Evolutionary conservation across 2,329 filamentous ascomycete genomes (phyloP).

Genomic region (Boeremia exigua): DNA sequence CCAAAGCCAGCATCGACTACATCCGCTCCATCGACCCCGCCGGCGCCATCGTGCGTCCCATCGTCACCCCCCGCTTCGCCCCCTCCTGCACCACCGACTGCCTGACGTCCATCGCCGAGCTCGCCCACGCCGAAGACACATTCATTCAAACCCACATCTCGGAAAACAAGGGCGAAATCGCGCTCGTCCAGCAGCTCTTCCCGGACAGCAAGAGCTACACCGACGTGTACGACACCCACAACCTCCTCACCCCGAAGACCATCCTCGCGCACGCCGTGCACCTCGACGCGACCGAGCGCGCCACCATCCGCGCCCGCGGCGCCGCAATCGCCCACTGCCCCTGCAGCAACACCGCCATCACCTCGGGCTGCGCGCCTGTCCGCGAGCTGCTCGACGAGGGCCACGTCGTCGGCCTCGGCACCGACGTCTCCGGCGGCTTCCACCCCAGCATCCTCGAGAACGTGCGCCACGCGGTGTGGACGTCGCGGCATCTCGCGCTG

Average conservation of each 20-base stretch:
- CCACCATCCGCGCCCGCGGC: slow-evolving; percentile 65
- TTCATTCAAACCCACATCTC: slow-evolving; percentile 89
- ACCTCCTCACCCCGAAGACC: slow-evolving; percentile 73
- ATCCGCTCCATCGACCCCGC: slow-evolving; percentile 70
- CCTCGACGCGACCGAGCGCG: slow-evolving; percentile 69
- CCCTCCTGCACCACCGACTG: slow-evolving; percentile 60
- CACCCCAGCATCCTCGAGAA: slow-evolving; percentile 80
- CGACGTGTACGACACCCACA: slow-evolving; percentile 76
- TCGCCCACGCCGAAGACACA: slow-evolving; percentile 68
- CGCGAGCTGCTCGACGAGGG: slow-evolving; percentile 75
- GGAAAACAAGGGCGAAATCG: slow-evolving; percentile 78
- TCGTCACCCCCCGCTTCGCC: slow-evolving; percentile 75
- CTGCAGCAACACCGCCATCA: slow-evolving; percentile 81
- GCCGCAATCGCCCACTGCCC: slow-evolving; percentile 85
- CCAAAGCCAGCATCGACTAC: slow-evolving; percentile 58
- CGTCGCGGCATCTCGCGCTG: slow-evolving; percentile 75
- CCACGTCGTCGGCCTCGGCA: slow-evolving; percentile 83
- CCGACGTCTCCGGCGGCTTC: slow-evolving; percentile 90
- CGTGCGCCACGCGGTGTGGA: slow-evolving; percentile 80
- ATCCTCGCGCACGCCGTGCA: slow-evolving; percentile 89
- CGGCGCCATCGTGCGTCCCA: slow-evolving; percentile 71
- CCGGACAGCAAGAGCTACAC: slow-evolving; percentile 70
- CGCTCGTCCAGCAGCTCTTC: slow-evolving; percentile 73
- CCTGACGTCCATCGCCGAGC: slow-evolving; percentile 67
- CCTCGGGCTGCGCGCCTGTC: slow-evolving; percentile 78